Conservation (phyloP, 2,329 filamentous ascomycete species). For the Xylaria sp. region DNA sequence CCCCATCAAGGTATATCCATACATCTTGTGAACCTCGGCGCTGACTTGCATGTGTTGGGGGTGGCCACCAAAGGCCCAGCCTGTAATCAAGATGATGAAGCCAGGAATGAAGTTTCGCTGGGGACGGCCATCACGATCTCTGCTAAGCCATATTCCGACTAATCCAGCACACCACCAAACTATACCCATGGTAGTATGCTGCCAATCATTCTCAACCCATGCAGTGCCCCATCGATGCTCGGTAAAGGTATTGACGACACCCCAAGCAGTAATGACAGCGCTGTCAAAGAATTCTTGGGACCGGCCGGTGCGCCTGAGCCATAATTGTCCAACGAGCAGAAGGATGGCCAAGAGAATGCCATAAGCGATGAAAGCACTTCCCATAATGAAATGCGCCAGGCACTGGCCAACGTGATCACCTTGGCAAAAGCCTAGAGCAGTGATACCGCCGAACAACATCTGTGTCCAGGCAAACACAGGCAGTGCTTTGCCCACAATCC, state of each 20-base stretch:
- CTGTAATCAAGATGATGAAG: constrained; percentile 90
- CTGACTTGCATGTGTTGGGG: constrained; percentile 86
- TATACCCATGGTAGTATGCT: constrained; percentile 99
- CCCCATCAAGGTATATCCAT: constrained; percentile 95
- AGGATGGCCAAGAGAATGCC: constrained; percentile 88
- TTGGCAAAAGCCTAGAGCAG: constrained; percentile 90
- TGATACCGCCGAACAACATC: constrained; percentile 96
- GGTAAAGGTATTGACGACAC: constrained; percentile 97
- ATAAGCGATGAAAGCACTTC: constrained; percentile 94
- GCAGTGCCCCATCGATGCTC: constrained; percentile 92
- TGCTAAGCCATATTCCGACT: constrained; percentile 90
- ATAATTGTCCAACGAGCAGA: constrained; percentile 87
- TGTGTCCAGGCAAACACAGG: constrained; percentile 90
- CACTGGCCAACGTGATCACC: constrained; percentile 93
- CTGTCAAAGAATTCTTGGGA: constrained; percentile 99
- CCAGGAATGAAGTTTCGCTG: constrained; percentile 94
- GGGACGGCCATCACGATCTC: constrained; percentile 82
- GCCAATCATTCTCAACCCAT: constrained; percentile 94
- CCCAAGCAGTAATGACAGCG: constrained; percentile 90
- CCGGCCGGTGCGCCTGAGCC: constrained; percentile 82
- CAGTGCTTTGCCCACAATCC: constrained; percentile 86
- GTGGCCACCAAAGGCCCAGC: constrained; percentile 95
- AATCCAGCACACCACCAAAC: constrained; percentile 98
- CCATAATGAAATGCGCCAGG: constrained; percentile 98
- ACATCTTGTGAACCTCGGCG: constrained; percentile 87